These are phyloP conservation scores for Chlamydomonas schloesseri DNA, from an alignment of 139 green algal species.

Conservation along the genomic window DNA sequence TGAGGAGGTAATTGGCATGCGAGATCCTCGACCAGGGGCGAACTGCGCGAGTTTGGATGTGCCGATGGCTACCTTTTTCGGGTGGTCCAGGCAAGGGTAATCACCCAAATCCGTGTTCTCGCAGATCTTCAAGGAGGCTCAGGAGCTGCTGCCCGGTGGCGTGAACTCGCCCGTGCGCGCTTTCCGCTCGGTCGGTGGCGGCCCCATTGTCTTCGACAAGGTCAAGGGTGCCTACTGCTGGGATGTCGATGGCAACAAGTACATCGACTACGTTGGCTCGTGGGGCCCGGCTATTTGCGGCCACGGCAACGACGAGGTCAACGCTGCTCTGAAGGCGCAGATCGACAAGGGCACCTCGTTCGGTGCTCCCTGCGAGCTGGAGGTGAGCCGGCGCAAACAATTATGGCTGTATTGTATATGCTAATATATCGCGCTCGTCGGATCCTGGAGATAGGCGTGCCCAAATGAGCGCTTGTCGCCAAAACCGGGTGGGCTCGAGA, in stretches of 20 bases:
- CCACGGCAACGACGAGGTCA: slow-evolving; percentile 96
- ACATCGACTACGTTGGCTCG: slow-evolving; percentile 98
- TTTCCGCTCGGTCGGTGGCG: slow-evolving; percentile 97
- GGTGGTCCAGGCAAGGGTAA: too few species aligned
- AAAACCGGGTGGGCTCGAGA: too few species aligned
- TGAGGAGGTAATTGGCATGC: slow-evolving; percentile 47
- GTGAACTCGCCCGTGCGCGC: slow-evolving; percentile 98
- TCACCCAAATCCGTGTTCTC: neutral
- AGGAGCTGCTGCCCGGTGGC: slow-evolving; percentile 95
- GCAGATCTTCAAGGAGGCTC: slow-evolving; percentile 94
- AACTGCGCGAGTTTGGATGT: too few species aligned
- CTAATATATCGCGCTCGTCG: too few species aligned
- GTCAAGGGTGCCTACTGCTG: slow-evolving; percentile 96
- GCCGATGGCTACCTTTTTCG: too few species aligned
- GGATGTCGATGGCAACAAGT: slow-evolving; percentile 95
- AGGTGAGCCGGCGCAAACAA: slow-evolving; percentile 69
- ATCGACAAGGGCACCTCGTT: slow-evolving; percentile 98
- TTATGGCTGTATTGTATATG: neutral
- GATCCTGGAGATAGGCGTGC: neutral
- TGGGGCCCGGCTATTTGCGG: slow-evolving; percentile 98
- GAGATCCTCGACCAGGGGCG: neutral
- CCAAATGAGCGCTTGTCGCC: too few species aligned
- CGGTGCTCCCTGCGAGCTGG: slow-evolving; percentile 95
- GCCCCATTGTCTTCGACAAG: slow-evolving; percentile 97
- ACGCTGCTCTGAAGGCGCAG: slow-evolving; percentile 87